Base-by-base conservation (phyloP, 2,329 filamentous ascomycete genomes). In the Coniochaeta pulveracea region DNA sequence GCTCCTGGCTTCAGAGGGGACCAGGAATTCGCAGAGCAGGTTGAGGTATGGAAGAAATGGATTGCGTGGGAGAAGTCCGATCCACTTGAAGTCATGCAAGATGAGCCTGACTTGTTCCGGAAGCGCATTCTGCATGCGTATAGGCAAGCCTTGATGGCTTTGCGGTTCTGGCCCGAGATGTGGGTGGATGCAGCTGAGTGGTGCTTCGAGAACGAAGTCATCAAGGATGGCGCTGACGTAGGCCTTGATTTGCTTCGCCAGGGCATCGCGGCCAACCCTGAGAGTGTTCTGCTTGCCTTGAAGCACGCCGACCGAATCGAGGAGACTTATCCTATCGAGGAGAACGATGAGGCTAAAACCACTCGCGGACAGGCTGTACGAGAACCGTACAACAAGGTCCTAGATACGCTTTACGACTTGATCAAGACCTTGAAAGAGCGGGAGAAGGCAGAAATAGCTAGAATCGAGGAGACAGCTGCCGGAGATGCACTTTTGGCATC, bases 101-200 rank as follows among this genome's bases (percentile, higher is more conserved):
- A 96, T 34, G 88, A 96, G 45, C 64, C 72, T 4, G 70, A 76
- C 34, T 69, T 73, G 6, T 91, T 80, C 57, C 81, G 80, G 43
- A 72, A 81, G 43, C 79, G 91, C 25, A 73, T 96, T 26, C 57
- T 95, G 6, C 93, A 93, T 54, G 80, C 85, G 42, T 96, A 94
- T 64, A 91, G 86, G 54, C 89, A 95, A 54, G 85, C 89, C 4
- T 62, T 93, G 29, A 94, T 95, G 82, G 80, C 86, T 4, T 63
- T 98, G 35, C 78, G 88, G 33, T 98, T 96, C 57, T 91, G 89
- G 74, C 88, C 91, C 4, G 84, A 93, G 51, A 78, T 95, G 45
- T 98, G 91, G 91, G 88, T 86, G 32, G 86, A 95, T 39, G 89
- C 86, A 8, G 84, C 88, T 1, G 83, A 93, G 43, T 96, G 89